phyloP scores from a whole-genome alignment of 768 basidiomycete genomes.

The Piloderma croceum region DNA sequence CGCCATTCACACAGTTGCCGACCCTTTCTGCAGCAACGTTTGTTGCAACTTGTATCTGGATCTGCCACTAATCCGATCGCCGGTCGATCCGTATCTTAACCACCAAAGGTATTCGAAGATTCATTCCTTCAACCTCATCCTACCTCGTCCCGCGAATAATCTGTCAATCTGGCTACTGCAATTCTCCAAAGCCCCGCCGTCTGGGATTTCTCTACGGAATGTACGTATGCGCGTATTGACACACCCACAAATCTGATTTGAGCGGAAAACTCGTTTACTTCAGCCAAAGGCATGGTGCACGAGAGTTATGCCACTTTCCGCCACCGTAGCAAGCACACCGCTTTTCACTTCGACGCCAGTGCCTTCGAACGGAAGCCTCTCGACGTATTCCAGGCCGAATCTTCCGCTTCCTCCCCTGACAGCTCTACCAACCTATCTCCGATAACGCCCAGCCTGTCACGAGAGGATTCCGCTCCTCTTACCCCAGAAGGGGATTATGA shows the following conservation, averaged over 20 bases:
- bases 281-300: conserved; percentile 27
- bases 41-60: no score
- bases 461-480: conserved; percentile 20
- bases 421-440: conserved; percentile 28
- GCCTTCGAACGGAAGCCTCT: conserved; percentile 16
- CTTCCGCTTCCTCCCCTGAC: conserved; percentile 7
- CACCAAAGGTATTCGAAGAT: no score
- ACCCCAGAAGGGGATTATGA: conserved; percentile 27
- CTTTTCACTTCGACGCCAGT: conserved; percentile 21
- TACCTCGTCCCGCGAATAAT: conserved; percentile 5
- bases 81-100: no score
- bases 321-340: conserved; percentile 15
- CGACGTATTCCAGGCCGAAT: conserved; percentile 12
- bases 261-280: conserved; percentile 1
- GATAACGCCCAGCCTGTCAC: conserved; percentile 14
- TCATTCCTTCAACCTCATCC: no score
- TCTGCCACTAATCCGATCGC: no score
- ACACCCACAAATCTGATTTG: background rate
- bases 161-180: conserved; percentile 21
- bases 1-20: no score
- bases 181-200: conserved; percentile 15
- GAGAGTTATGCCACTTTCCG: conserved; percentile 13
- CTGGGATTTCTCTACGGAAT: conserved; percentile 24
- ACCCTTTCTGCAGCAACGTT: no score
- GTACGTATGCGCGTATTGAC: conserved; percentile 13